Evolutionary conservation across 2,329 filamentous ascomycete species (phyloP).

Genomic region (Microcyclosporella mali): DNA sequence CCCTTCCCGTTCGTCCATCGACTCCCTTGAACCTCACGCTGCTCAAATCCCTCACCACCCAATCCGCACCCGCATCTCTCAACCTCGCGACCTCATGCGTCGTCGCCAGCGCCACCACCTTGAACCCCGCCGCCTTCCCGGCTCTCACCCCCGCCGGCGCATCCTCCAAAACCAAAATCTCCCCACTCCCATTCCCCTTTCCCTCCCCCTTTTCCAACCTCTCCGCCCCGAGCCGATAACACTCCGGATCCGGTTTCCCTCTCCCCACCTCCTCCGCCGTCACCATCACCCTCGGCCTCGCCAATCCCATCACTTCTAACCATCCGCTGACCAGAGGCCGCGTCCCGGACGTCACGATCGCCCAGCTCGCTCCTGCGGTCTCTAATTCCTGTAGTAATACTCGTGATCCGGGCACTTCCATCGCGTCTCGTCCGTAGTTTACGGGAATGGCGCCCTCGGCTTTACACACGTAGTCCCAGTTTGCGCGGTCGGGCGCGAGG

Average conservation of each 20-base stretch:
- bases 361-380: constrained; percentile 61
- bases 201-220: constrained; percentile 35
- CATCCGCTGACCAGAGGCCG: constrained; percentile 44
- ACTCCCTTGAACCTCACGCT: constrained; percentile 60
- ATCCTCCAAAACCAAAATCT: constrained; percentile 77
- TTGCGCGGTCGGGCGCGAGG: constrained; percentile 77
- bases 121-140: constrained; percentile 80
- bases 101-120: constrained; percentile 76
- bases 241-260: too few relatives aligned
- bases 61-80: constrained; percentile 71
- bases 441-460: constrained; percentile 74
- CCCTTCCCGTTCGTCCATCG: constrained; percentile 50
- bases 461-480: constrained; percentile 79
- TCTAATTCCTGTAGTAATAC: constrained; percentile 29
- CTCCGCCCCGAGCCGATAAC: too few relatives aligned
- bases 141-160: constrained; percentile 77
- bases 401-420: constrained; percentile 71
- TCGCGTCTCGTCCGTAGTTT: constrained; percentile 68
- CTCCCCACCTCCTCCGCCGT: constrained; percentile 44
- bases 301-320: constrained; percentile 45
- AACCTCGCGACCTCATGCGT: constrained; percentile 73
- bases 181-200: background rate
- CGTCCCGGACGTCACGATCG: constrained; percentile 60
- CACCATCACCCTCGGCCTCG: constrained; percentile 43
- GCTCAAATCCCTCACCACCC: constrained; percentile 72